Conservation (phyloP, 306 rosid species). For the Pueraria montana region DNA sequence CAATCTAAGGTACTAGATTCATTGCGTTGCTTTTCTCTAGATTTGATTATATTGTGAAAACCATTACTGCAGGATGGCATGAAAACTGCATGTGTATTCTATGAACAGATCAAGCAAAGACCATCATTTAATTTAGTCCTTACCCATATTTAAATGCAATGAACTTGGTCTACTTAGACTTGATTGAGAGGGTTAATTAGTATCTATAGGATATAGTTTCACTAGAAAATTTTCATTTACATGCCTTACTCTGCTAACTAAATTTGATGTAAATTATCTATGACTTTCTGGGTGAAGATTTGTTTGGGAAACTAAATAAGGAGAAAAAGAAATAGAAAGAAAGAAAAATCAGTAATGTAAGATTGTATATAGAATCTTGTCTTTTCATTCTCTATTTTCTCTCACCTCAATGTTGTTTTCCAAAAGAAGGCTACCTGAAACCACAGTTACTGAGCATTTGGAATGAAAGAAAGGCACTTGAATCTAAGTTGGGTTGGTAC, state of each 20-base stretch:
- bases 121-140: background rate
- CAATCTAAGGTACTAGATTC: background rate
- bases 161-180: background rate
- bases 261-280: slow-evolving; percentile 15
- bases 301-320: slow-evolving; percentile 14
- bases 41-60: slow-evolving; percentile 8
- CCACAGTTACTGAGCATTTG: background rate
- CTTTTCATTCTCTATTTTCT: background rate
- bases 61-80: slow-evolving; percentile 2
- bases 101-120: background rate
- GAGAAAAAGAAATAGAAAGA: background rate
- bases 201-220: background rate
- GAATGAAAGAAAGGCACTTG: background rate
- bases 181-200: background rate
- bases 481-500: slow-evolving; percentile 5
- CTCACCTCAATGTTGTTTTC: background rate
- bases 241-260: background rate
- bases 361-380: background rate
- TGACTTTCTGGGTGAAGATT: background rate
- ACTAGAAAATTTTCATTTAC: background rate
- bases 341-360: background rate
- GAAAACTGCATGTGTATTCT: background rate
- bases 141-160: background rate
- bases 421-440: background rate
- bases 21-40: background rate